These are phyloP conservation scores for Boletus sp. DNA, from an alignment of 768 basidiomycete genomes.

Conservation along the genomic window DNA sequence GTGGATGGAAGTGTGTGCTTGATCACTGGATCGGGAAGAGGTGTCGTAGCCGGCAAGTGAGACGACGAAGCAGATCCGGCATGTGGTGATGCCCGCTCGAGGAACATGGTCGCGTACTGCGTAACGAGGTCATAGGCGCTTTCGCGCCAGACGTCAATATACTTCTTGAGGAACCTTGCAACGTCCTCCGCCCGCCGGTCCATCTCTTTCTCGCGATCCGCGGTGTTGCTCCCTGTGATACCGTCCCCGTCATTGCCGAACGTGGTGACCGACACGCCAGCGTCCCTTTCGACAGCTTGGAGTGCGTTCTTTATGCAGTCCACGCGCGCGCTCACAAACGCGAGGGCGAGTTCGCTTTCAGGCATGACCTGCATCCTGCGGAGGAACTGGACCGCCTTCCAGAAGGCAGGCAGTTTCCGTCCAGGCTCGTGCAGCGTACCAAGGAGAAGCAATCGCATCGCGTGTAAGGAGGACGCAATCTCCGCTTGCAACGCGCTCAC, in stretches of 20 bases:
- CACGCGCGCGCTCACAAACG: conserved; percentile 76
- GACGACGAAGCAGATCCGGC: conserved; percentile 13
- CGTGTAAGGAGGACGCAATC: conserved; percentile 58
- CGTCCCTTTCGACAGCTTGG: conserved; percentile 47
- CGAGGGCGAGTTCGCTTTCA: conserved; percentile 77
- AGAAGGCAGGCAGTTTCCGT: conserved; percentile 80
- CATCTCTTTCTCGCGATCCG: conserved; percentile 41
- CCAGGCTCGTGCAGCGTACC: conserved; percentile 77
- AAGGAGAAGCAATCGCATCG: conserved; percentile 78
- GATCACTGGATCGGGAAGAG: conserved; percentile 29
- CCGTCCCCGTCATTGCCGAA: conserved; percentile 10
- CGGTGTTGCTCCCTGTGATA: conserved; percentile 21
- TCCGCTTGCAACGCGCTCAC: conserved; percentile 58
- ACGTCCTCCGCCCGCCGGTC: conserved; percentile 70
- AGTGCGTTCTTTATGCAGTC: conserved; percentile 59
- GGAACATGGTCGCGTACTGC: conserved; percentile 87
- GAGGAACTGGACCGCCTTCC: conserved; percentile 87
- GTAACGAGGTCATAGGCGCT: conserved; percentile 90
- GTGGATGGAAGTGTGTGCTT: conserved; percentile 31
- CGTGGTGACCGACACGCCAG: conserved; percentile 34
- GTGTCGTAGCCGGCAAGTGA: conserved; percentile 16
- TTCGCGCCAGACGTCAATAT: conserved; percentile 90
- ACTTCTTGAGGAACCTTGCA: conserved; percentile 76
- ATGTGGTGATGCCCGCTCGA: conserved; percentile 55
- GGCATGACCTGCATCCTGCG: conserved; percentile 75